A percentile compares a stretch with the other conserved stretches of the same genome.
Evolutionary conservation across 139 green algal species (phyloP).

Genomic region (Chlamydomonas asymmetrica): DNA sequence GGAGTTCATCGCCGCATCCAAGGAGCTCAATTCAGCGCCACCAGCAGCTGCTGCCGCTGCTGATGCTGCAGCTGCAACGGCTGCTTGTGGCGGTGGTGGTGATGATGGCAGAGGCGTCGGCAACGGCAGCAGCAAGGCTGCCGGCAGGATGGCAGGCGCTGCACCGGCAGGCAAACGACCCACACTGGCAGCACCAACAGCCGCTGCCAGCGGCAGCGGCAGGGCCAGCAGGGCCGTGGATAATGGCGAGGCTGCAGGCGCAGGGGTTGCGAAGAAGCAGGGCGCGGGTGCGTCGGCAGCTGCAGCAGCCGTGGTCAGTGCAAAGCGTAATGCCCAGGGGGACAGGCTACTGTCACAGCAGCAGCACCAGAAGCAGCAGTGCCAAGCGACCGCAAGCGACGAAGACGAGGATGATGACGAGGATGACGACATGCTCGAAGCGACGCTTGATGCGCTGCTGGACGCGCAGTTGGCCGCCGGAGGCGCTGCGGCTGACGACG

Average conservation of each 20-base stretch:
- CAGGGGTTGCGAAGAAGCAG: not conserved
- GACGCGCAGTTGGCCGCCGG: conserved; percentile 1
- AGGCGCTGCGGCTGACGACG: not conserved
- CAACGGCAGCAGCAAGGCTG: not conserved
- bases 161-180: not conserved
- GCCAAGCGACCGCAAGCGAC: too few relatives aligned
- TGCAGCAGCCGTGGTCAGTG: not conserved
- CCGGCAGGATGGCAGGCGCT: not conserved
- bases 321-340: not conserved
- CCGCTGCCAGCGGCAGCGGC: not conserved
- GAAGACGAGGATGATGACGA: not conserved
- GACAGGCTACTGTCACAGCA: too few relatives aligned
- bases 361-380: too few relatives aligned
- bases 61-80: not conserved
- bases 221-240: not conserved
- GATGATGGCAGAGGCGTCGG: not conserved
- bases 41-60: not conserved
- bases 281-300: not conserved
- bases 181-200: not conserved
- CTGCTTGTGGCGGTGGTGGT: not conserved
- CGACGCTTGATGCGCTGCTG: conserved; percentile 18
- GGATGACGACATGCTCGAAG: conserved; percentile 18
- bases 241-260: not conserved
- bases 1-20: conserved; percentile 42
- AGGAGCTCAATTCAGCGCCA: conserved; percentile 1